Evolutionary conservation across 1,284 basidiomycete species (phyloP), one percentile per base, ranked within the genome.

Genomic region (Ustilago hordei): DNA sequence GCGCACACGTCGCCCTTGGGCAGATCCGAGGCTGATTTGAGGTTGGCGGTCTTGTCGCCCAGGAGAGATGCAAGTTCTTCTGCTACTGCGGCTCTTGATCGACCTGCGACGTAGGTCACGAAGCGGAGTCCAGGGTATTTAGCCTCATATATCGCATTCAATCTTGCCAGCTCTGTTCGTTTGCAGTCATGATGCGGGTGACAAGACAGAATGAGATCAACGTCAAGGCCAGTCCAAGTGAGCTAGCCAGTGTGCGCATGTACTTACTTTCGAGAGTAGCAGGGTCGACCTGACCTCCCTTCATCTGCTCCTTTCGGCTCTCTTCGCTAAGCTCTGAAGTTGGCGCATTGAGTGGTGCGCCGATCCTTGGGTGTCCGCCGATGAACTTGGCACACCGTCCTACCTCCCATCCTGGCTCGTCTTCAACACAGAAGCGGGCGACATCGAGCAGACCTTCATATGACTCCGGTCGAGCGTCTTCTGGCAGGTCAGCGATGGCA

Each of bases 11-110:
- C 62, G 35, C 41, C 38, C 47, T 63, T 53, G 39, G 78, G 56
- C 8, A 80, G 64, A 15, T 79, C 66, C 9, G 60, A 61, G 8
- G 72, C 64, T 43, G 63, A 55, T 5, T 64, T 55, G 43, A 78
- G 70, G 0, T 45, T 53, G 5, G 78, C 62, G 9, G 64, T 54
- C 41, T 60, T 62, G 32, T 74, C 39, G 17, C 81, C 78, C 12
- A 85, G 67, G 35, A 83, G 17, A 9, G 52, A 50, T 2, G 64
- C 76, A 38, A 83, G 55, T 61, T 82, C 81, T n/a, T 78, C 79
- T 19, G 71, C 69, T 5, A 81, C 70, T 2, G 65, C 69, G 41
- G 86, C 56, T 94, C 93, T 23, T 92, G 80, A 71, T 19, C 79
- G 71, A n/a, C 78, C 81, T 9, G 79, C 82, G 19, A 81, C 83